Percentiles rank a stretch among this genome's conserved stretches.
phyloP scores from a whole-genome alignment of 345 rosid genomes.

The Durio zibethinus region DNA sequence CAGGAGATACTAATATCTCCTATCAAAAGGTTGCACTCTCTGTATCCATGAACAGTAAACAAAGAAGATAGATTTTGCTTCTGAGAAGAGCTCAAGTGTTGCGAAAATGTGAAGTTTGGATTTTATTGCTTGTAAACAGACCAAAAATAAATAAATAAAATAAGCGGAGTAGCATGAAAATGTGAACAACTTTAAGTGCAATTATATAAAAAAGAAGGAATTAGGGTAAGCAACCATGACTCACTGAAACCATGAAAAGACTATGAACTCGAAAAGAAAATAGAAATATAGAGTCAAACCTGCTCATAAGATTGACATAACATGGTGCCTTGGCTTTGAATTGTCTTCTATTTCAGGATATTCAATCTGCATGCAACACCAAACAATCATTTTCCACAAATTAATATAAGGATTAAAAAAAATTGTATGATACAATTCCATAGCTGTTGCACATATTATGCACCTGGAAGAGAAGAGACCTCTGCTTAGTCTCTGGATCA shows the following conservation, averaged over 20 bases:
- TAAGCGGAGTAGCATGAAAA: not conserved
- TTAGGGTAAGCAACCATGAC: not conserved
- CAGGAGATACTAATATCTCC: conserved; percentile 85
- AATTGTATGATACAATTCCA: not conserved
- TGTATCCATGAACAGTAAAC: conserved; percentile 32
- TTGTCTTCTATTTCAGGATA: conserved; percentile 97
- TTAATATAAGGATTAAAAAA: not conserved
- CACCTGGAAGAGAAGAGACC: conserved; percentile 95
- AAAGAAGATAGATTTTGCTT: conserved; percentile 7
- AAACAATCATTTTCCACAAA: not conserved
- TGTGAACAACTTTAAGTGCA: not conserved
- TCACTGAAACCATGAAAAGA: not conserved
- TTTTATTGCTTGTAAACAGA: not conserved
- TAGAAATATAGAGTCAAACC: conserved; percentile 34
- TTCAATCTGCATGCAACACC: conserved; percentile 54
- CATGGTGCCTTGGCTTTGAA: conserved; percentile 80
- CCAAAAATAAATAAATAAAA: not conserved
- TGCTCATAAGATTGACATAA: conserved; percentile 97
- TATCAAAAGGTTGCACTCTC: conserved; percentile 83
- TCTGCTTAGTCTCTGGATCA: conserved; percentile 87
- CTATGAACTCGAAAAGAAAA: not conserved
- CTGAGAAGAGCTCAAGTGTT: not conserved
- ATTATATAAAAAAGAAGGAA: not conserved
- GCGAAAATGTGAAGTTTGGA: not conserved
- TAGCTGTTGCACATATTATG: not conserved